Evolutionary conservation across 371 early-diverging fungal species (phyloP).

Genomic region (Mucor mucedo): DNA sequence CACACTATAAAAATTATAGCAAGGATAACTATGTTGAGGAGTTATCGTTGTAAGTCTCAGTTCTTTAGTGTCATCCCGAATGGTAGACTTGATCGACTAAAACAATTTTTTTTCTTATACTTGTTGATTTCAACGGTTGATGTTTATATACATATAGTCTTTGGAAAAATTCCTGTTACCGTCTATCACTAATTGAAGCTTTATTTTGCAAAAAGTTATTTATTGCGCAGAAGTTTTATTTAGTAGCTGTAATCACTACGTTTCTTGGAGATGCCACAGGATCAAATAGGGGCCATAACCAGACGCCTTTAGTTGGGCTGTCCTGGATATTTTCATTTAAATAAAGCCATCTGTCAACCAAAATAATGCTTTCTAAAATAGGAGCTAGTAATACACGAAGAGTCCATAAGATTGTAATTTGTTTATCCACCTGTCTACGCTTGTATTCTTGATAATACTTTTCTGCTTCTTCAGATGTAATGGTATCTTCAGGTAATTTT

Average conservation of each 20-base stretch:
- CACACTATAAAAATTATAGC: too few species aligned
- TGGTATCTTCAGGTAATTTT: conserved; percentile 39
- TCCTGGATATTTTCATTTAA: conserved; percentile 53
- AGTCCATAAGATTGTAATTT: conserved; percentile 81
- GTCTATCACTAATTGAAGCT: too few species aligned
- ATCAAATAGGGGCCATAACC: conserved; percentile 57
- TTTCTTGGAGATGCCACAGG: conserved; percentile 48
- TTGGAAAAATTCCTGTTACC: too few species aligned
- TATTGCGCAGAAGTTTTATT: conserved; percentile 21
- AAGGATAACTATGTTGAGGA: too few species aligned
- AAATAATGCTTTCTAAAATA: conserved; percentile 75
- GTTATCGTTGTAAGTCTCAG: too few species aligned
- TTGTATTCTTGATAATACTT: conserved; percentile 42
- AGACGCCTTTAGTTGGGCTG: conserved; percentile 39
- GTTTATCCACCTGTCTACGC: conserved; percentile 48
- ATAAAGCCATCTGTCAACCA: conserved; percentile 76
- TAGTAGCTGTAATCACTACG: conserved; percentile 48
- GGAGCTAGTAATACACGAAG: conserved; percentile 74
- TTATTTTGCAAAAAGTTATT: too few species aligned
- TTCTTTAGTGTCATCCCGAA: too few species aligned
- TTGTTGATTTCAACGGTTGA: too few species aligned
- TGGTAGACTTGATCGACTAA: too few species aligned
- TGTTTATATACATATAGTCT: too few species aligned
- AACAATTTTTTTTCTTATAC: too few species aligned
- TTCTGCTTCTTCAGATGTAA: conserved; percentile 49